These are phyloP conservation scores for Globisporangium nunn DNA, from an alignment of 352 stramenopile genomes.

Conservation along the genomic window DNA sequence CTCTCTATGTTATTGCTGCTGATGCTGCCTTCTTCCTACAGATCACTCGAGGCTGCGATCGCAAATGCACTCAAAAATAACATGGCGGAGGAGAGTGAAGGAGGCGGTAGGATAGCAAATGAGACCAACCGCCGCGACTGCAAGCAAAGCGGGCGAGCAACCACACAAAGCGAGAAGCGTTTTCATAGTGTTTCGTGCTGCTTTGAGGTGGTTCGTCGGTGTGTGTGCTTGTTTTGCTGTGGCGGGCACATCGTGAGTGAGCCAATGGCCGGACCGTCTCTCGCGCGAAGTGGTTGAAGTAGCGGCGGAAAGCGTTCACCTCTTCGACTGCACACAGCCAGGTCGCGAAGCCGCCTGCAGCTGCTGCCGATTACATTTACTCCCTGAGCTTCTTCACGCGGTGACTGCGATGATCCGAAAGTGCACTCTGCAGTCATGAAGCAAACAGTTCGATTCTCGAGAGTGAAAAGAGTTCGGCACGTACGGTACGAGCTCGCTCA, in stretches of 20 bases:
- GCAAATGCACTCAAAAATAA: neutral
- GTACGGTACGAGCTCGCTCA: neutral
- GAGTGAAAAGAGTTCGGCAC: neutral
- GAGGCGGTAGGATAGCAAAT: neutral
- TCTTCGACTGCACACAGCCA: neutral
- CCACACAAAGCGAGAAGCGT: too few relatives aligned
- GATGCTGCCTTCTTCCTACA: too few relatives aligned
- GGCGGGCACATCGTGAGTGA: too few relatives aligned
- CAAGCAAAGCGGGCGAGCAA: neutral
- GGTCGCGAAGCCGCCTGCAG: too few relatives aligned
- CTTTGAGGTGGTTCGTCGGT: too few relatives aligned
- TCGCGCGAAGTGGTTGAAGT: conserved; percentile 9
- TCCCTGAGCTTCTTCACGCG: too few relatives aligned
- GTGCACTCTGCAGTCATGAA: neutral
- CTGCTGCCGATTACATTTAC: neutral
- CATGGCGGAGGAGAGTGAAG: neutral
- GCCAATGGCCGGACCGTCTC: neutral
- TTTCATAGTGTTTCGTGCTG: too few relatives aligned
- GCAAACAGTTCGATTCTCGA: too few relatives aligned
- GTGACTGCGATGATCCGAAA: neutral
- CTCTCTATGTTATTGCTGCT: too few relatives aligned
- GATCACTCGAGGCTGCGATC: neutral
- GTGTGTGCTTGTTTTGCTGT: too few relatives aligned
- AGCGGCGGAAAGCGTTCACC: neutral
- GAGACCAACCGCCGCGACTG: neutral